phyloP scores from a whole-genome alignment of 768 basidiomycete genomes.

The Leucosporidium yakuticum region DNA sequence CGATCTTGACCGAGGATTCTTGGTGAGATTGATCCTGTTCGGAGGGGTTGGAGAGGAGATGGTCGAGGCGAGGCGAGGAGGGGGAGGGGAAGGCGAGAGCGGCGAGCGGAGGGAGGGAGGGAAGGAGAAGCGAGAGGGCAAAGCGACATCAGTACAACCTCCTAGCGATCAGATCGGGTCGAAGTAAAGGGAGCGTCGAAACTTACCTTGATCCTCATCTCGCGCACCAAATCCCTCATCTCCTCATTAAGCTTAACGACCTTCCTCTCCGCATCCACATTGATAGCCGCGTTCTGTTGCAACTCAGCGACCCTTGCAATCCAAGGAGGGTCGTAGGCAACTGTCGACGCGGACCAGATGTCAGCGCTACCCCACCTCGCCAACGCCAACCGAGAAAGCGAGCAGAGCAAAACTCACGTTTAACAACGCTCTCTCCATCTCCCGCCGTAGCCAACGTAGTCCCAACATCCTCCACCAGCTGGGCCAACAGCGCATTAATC shows the following conservation, averaged over 20 bases:
- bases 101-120: no score
- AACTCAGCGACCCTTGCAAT: slow-evolving; percentile 71
- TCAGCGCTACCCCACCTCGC: not conserved
- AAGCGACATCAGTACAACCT: not conserved
- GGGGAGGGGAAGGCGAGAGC: no score
- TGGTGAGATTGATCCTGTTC: slow-evolving; percentile 87
- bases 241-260: slow-evolving; percentile 80
- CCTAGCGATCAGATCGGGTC: not conserved
- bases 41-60: not conserved
- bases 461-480: slow-evolving; percentile 64
- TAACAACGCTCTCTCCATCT: slow-evolving; percentile 70
- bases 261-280: slow-evolving; percentile 86
- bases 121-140: not conserved
- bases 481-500: slow-evolving; percentile 51
- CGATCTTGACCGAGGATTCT: slow-evolving; percentile 84
- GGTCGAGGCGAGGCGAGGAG: not conserved
- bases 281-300: slow-evolving; percentile 72
- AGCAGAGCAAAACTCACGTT: slow-evolving; percentile 54
- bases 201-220: slow-evolving; percentile 57
- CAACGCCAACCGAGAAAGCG: not conserved
- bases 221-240: slow-evolving; percentile 76
- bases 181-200: no score
- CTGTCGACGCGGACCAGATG: slow-evolving; percentile 15
- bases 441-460: slow-evolving; percentile 64
- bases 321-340: slow-evolving; percentile 71